Percentiles rank a stretch among this genome's conserved stretches.
These are phyloP conservation scores for Zoysia japonica DNA, from an alignment of 176 grass and related monocot species.

Conservation along the genomic window DNA sequence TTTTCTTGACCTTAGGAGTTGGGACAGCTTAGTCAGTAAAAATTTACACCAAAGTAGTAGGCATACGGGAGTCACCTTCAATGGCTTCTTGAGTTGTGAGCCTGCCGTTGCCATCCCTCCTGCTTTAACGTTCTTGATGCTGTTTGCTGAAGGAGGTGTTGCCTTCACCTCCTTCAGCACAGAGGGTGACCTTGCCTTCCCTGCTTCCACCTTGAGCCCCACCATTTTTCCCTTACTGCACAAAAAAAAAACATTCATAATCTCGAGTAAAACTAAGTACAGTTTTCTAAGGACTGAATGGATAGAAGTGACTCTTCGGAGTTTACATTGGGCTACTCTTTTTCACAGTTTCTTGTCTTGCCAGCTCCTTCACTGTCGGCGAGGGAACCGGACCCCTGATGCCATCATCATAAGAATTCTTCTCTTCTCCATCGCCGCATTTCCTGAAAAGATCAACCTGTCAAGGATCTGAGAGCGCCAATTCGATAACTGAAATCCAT, in stretches of 20 bases:
- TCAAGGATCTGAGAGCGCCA: slow-evolving; percentile 33
- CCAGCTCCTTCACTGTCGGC: slow-evolving; percentile 25
- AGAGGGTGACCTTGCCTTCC: slow-evolving; percentile 50
- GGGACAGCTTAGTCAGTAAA: too few species aligned
- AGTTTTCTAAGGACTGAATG: neutral
- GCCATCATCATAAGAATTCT: slow-evolving; percentile 4
- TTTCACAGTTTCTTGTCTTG: slow-evolving; percentile 34
- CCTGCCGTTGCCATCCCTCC: slow-evolving; percentile 30
- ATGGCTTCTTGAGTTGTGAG: slow-evolving; percentile 70
- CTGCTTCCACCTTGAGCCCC: slow-evolving; percentile 55
- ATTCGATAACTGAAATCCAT: neutral
- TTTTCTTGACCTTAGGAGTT: too few species aligned
- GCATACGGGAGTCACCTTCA: slow-evolving; percentile 55
- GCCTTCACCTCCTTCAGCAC: slow-evolving; percentile 80
- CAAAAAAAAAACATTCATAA: slow-evolving; percentile 20
- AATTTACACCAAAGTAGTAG: too few species aligned
- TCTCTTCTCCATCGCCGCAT: slow-evolving; percentile 8
- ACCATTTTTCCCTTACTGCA: slow-evolving; percentile 55
- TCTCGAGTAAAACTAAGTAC: neutral
- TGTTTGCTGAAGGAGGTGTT: slow-evolving; percentile 62
- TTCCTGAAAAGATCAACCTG: slow-evolving; percentile 38
- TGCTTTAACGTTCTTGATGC: slow-evolving; percentile 52
- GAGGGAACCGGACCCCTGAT: neutral
- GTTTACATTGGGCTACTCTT: slow-evolving; percentile 47
- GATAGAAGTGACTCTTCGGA: neutral